phyloP scores from a whole-genome alignment of 169 alveolate species.

The Plasmodium vinckei region DNA sequence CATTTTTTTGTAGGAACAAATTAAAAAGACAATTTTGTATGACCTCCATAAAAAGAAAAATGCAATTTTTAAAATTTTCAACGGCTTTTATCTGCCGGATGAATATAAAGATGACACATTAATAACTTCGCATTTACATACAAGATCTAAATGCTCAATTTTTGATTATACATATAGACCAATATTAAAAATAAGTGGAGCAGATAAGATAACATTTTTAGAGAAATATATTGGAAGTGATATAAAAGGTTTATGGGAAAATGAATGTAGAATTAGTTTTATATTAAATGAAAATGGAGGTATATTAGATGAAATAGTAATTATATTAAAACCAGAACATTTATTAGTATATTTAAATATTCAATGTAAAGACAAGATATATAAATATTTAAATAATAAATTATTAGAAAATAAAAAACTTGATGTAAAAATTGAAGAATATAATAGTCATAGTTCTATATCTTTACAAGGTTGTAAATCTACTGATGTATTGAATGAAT shows the following conservation, averaged over 20 bases:
- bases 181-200: conserved; percentile 73
- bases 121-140: conserved; percentile 74
- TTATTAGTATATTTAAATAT: conserved; percentile 61
- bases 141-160: conserved; percentile 61
- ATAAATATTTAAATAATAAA: conserved; percentile 48
- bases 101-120: conserved; percentile 65
- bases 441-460: conserved; percentile 60
- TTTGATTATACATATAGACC: conserved; percentile 77
- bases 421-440: conserved; percentile 67
- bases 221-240: conserved; percentile 77
- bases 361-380: conserved; percentile 71
- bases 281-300: conserved; percentile 68
- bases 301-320: conserved; percentile 65
- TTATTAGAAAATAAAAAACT: conserved; percentile 47
- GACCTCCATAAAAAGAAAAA: conserved; percentile 65
- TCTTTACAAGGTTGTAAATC: conserved; percentile 74
- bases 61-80: conserved; percentile 68
- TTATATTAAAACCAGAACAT: conserved; percentile 54
- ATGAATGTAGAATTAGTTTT: conserved; percentile 77
- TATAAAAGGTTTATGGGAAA: conserved; percentile 75
- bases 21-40: conserved; percentile 50
- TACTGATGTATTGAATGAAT: conserved; percentile 43
- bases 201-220: conserved; percentile 45
- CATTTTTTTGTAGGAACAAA: conserved; percentile 29
- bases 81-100: conserved; percentile 55